Base-by-base conservation (phyloP, 495 filamentous ascomycete genomes). In the Xylaria flabelliformis region DNA sequence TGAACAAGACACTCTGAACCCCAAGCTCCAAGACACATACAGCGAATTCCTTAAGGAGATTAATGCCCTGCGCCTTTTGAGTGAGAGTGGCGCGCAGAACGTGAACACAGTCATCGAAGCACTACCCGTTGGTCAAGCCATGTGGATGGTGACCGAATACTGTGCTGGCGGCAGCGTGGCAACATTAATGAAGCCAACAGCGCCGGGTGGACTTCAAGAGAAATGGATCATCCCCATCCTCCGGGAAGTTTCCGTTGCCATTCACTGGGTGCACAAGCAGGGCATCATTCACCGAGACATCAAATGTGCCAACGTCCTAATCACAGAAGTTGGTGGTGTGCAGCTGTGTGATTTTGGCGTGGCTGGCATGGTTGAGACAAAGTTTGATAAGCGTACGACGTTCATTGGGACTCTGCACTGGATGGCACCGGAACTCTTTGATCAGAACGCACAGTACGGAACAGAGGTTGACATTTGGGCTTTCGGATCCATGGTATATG, bases 301-400 rank as follows among this genome's bases (percentile, higher is more conserved):
- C 76, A 99, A 99, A 85, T 92, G 94, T 77, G 95, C 93, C 41
- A 99, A 99, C 75, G 89, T 99, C 48, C 86, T 98, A 63, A 89
- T 98, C 64, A 93, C 93, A 36, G 95, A 98, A 80, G 88, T 93
- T 71, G 96, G 96, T 5, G 86, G 87, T 26, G 86, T 98, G 13
- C 93, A 98, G 77, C 89, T 99, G 32, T 97, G 96, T 78, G 96
- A 99, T 78, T 99, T 98, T 80, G 96, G 96, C 69, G 94, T 99
- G 66, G 93, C 95, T 26, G 95, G 93, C 61, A 86, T 97, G 68
- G 85, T 97, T 51, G 93, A 97, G 74, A 92, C 89, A 13, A 92
- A 92, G 70, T 78, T 90, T 53, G 92, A 96, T 75, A 99, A 98
- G 80, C 85, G 96, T 36, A 92, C 91, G 3, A 99, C 96, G 0